phyloP scores from a whole-genome alignment of 805 yeast genomes.

The Kodamaea hsintzibuensis region DNA sequence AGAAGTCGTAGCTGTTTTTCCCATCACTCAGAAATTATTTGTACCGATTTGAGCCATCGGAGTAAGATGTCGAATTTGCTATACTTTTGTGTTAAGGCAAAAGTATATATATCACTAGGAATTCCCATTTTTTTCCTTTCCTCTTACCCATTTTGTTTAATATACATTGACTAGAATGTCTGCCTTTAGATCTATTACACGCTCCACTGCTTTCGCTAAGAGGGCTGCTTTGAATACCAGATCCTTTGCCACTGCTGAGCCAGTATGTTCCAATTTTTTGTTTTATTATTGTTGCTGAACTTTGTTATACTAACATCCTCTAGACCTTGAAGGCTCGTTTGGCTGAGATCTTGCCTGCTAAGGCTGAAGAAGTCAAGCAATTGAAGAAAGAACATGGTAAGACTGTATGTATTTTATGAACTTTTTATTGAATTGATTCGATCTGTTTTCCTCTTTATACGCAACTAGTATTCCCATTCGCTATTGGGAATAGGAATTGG shows the following conservation, averaged over 20 bases:
- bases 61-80: slow-evolving; percentile 5
- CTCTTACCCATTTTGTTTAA: slow-evolving; percentile 1
- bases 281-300: background rate
- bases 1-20: slow-evolving; percentile 7
- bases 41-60: slow-evolving; percentile 5
- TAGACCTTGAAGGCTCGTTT: slow-evolving; percentile 90
- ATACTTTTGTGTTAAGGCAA: slow-evolving; percentile 3
- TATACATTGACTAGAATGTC: slow-evolving; percentile 25
- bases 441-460: no score
- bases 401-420: slow-evolving; percentile 49
- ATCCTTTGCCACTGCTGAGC: slow-evolving; percentile 40
- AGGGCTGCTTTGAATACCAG: slow-evolving; percentile 23
- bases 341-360: slow-evolving; percentile 87
- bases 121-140: slow-evolving; percentile 10
- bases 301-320: slow-evolving; percentile 16
- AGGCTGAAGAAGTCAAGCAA: slow-evolving; percentile 86
- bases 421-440: no score
- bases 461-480: no score
- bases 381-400: slow-evolving; percentile 90
- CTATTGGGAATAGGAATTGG: no score
- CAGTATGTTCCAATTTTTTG: slow-evolving; percentile 20
- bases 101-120: slow-evolving; percentile 14
- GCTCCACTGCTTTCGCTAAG: slow-evolving; percentile 32
- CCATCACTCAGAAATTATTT: slow-evolving; percentile 1
- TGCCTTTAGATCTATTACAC: slow-evolving; percentile 38